Evolutionary conservation across 148 eudicot species (phyloP).

Genomic region (Rhododendron williamsianum): DNA sequence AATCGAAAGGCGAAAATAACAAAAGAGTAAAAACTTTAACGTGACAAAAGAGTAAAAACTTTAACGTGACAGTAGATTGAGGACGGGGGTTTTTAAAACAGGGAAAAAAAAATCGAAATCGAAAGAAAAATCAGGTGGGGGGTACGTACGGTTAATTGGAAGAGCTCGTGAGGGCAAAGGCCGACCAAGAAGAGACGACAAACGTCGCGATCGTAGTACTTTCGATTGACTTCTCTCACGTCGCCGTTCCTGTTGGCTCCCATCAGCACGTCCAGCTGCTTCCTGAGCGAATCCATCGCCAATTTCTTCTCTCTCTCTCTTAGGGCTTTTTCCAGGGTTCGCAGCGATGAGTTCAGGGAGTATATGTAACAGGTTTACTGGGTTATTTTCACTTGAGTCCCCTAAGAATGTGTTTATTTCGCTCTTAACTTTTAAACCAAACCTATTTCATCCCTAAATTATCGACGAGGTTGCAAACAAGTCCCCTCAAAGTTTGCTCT

Average conservation of each 20-base stretch:
- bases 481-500: neutral
- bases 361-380: neutral
- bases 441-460: neutral
- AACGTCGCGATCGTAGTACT: conserved; percentile 94
- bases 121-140: neutral
- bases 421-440: too few species aligned
- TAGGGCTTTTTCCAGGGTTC: neutral
- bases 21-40: neutral
- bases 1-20: neutral
- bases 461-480: neutral
- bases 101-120: neutral
- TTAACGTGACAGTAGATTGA: neutral
- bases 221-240: conserved; percentile 68
- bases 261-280: conserved; percentile 94
- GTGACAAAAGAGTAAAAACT: neutral
- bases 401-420: neutral
- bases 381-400: neutral
- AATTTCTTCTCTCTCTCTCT: neutral
- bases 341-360: neutral
- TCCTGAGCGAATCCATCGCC: conserved; percentile 83
- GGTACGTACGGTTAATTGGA: conserved; percentile 71
- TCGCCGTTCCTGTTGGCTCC: conserved; percentile 98
- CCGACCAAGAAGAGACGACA: conserved; percentile 89
- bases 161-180: conserved; percentile 96
- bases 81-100: neutral